Conservation (phyloP, 1,139 yeast genomes). For the Meyerozyma sp. region DNA sequence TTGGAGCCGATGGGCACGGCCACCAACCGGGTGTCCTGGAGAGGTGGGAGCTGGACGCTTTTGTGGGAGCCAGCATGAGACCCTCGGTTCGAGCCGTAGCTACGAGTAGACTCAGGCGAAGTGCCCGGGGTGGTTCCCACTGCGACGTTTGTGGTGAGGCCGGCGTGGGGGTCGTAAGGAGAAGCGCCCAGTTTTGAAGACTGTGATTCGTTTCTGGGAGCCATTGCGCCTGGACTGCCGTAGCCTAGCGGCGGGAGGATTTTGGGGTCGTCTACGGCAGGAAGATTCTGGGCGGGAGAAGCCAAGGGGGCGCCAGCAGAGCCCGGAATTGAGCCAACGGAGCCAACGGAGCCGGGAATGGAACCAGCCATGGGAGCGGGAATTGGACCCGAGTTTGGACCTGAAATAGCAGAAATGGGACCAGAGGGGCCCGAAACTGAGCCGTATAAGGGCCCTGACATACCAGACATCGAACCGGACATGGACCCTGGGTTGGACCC, state of each 20-base stretch:
- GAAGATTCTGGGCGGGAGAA: not conserved
- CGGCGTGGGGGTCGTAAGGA: not conserved
- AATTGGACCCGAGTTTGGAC: not conserved
- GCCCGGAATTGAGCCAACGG: too few relatives aligned
- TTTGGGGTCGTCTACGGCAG: not conserved
- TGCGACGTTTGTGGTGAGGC: not conserved
- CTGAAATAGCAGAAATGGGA: not conserved
- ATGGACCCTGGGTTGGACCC: not conserved
- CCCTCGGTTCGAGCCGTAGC: not conserved
- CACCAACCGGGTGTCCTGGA: slow-evolving; percentile 9
- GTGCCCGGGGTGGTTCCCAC: not conserved
- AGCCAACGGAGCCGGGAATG: too few relatives aligned
- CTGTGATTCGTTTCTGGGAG: not conserved
- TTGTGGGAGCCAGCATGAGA: not conserved
- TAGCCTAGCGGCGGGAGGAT: not conserved
- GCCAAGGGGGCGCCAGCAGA: too few relatives aligned
- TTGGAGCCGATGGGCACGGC: slow-evolving; percentile 35
- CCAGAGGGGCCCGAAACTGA: not conserved
- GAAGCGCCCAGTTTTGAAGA: not conserved
- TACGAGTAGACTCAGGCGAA: not conserved
- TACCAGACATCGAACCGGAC: not conserved
- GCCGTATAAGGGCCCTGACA: not conserved
- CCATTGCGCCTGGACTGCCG: not conserved
- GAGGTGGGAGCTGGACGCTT: not conserved
- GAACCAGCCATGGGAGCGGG: too few relatives aligned